Percentiles rank a stretch among this genome's conserved stretches.
phyloP scores from a whole-genome alignment of 306 rosid species.

The Erythrophleum fordii region DNA sequence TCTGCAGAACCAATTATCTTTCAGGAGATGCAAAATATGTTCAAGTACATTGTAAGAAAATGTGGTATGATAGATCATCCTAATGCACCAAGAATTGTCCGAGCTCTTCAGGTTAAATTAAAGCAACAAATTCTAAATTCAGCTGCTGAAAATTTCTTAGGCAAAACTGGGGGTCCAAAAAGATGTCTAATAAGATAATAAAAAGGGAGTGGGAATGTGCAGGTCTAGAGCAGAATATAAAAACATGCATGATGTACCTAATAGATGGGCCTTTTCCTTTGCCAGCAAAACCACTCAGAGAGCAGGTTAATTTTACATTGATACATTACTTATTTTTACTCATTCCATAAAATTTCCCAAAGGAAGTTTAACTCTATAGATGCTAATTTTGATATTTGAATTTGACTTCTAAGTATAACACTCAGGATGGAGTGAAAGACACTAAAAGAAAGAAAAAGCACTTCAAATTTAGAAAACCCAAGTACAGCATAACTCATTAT shows the following conservation, averaged over 20 bases:
- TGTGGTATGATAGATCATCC: not conserved
- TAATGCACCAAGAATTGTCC: not conserved
- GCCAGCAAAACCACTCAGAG: not conserved
- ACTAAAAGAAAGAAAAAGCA: not conserved
- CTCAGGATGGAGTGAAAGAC: not conserved
- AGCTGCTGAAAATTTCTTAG: not conserved
- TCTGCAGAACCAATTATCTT: conserved; percentile 63
- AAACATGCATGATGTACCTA: not conserved
- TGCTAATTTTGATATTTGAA: not conserved
- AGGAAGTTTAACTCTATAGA: too few relatives aligned
- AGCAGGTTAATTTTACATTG: not conserved
- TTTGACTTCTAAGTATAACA: not conserved
- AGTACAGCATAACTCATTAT: not conserved
- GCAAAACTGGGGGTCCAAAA: not conserved
- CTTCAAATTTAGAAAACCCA: not conserved
- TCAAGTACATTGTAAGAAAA: not conserved
- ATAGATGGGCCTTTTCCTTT: not conserved
- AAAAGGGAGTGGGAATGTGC: not conserved
- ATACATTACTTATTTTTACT: not conserved
- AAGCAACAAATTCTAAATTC: not conserved
- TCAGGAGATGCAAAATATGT: conserved; percentile 6
- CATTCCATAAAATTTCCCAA: not conserved
- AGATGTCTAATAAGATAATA: not conserved
- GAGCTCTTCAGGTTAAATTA: not conserved
- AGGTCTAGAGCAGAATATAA: not conserved